Evolutionary conservation across 306 rosid species (phyloP).

Genomic region (Cicer judaicum): DNA sequence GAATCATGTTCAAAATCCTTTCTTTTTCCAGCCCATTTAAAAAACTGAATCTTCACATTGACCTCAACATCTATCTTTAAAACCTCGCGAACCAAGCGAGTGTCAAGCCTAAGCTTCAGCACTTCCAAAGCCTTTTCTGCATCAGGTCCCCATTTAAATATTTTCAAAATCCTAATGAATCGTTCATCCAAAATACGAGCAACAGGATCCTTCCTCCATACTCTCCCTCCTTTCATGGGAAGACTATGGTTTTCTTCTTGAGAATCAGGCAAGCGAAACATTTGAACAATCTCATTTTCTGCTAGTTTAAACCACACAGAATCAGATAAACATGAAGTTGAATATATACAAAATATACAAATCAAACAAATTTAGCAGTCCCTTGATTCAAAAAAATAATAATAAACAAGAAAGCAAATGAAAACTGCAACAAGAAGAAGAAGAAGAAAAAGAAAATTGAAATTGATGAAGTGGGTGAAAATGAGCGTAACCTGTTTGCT

Average conservation of each 20-base stretch:
- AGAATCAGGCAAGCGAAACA: slow-evolving; percentile 67
- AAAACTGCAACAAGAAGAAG: background rate
- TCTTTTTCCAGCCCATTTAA: slow-evolving; percentile 90
- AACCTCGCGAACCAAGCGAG: slow-evolving; percentile 80
- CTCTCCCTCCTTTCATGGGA: slow-evolving; percentile 50
- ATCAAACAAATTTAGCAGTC: slow-evolving; percentile 27
- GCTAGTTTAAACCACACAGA: slow-evolving; percentile 51
- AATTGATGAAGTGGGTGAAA: background rate
- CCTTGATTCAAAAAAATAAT: slow-evolving; percentile 2
- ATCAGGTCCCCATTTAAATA: slow-evolving; percentile 95
- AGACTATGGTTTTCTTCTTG: slow-evolving; percentile 43
- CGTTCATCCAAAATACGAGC: slow-evolving; percentile 79
- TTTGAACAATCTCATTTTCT: slow-evolving; percentile 80
- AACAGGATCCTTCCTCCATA: slow-evolving; percentile 57
- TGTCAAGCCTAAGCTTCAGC: slow-evolving; percentile 76
- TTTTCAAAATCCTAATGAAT: slow-evolving; percentile 83
- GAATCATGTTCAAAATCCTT: slow-evolving; percentile 75
- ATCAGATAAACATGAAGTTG: slow-evolving; percentile 27
- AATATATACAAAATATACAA: slow-evolving; percentile 27
- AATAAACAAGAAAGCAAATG: background rate
- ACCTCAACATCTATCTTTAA: slow-evolving; percentile 80
- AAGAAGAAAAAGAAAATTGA: background rate
- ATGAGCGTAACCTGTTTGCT: slow-evolving; percentile 70
- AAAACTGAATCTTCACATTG: slow-evolving; percentile 75
- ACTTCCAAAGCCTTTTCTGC: slow-evolving; percentile 96